phyloP scores from a whole-genome alignment of 768 basidiomycete genomes.

The Pleurotus platypus region DNA sequence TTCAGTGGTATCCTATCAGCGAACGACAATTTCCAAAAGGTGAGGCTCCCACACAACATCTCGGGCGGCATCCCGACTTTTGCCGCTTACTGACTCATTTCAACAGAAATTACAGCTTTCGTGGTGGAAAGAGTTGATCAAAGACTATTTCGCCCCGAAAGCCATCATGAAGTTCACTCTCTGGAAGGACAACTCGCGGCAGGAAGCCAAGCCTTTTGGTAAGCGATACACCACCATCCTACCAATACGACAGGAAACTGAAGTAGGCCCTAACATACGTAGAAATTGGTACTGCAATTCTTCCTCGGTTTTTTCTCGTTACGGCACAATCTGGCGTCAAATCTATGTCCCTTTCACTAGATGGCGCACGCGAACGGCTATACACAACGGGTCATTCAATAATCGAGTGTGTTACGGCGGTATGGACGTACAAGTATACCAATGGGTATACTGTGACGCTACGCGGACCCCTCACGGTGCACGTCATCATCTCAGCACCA shows the following conservation, averaged over 20 bases:
- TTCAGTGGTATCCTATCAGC: constrained; percentile 63
- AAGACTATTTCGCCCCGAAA: constrained; percentile 67
- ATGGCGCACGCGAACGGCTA: constrained; percentile 69
- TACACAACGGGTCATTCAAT: constrained; percentile 42
- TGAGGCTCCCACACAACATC: constrained; percentile 24
- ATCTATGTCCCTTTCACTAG: constrained; percentile 76
- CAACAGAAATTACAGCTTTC: constrained; percentile 57
- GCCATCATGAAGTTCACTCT: constrained; percentile 77
- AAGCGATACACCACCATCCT: constrained; percentile 21
- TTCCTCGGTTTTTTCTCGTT: constrained; percentile 83
- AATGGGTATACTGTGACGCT: constrained; percentile 80
- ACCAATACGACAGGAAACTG: neutral
- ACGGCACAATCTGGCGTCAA: constrained; percentile 83
- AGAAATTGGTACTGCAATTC: constrained; percentile 80
- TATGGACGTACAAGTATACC: constrained; percentile 80
- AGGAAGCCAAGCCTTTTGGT: constrained; percentile 86
- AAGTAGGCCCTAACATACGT: constrained; percentile 10
- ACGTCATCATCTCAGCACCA: constrained; percentile 44
- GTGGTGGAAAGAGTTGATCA: constrained; percentile 65
- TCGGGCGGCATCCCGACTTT: neutral
- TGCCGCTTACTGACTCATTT: neutral
- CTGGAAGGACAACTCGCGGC: constrained; percentile 82
- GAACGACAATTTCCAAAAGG: constrained; percentile 40
- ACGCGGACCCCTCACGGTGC: constrained; percentile 69
- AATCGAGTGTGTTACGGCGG: constrained; percentile 68